phyloP scores from a whole-genome alignment of 192 early-diverging fungal genomes.

The Entophlyctis luteolus region DNA sequence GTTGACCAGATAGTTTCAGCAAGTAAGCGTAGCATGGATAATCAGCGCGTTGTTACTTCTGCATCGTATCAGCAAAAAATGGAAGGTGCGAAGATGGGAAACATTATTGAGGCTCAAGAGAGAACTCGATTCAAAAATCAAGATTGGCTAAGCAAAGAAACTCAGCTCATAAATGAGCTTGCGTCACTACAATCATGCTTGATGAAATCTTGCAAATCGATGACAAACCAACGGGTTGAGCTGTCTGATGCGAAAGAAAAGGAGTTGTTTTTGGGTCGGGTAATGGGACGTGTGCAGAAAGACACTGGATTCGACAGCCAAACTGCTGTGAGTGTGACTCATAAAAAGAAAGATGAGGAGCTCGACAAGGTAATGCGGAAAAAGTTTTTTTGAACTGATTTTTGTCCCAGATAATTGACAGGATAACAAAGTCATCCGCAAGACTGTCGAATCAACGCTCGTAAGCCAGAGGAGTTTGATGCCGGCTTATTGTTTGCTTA shows the following conservation, averaged over 20 bases:
- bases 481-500: too few species aligned
- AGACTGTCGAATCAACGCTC: not conserved
- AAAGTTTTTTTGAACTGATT: not conserved
- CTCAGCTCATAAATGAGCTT: constrained; percentile 28
- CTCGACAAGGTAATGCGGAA: not conserved
- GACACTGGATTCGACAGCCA: constrained; percentile 10
- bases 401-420: constrained; percentile 8
- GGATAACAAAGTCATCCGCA: constrained; percentile 10
- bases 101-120: constrained; percentile 27
- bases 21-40: constrained; percentile 32
- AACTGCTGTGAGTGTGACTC: constrained; percentile 8
- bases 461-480: not conserved
- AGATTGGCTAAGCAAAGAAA: constrained; percentile 32
- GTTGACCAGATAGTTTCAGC: constrained; percentile 36
- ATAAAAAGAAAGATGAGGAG: constrained; percentile 21
- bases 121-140: constrained; percentile 36
- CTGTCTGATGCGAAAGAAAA: constrained; percentile 15
- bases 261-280: constrained; percentile 9
- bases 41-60: constrained; percentile 31
- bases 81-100: constrained; percentile 29
- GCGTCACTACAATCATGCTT: constrained; percentile 7
- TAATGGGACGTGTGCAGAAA: constrained; percentile 5
- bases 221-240: constrained; percentile 14
- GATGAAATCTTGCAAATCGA: constrained; percentile 5
- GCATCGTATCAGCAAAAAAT: constrained; percentile 21